Percentiles rank a stretch among this genome's conserved stretches.
phyloP scores from a whole-genome alignment of 345 rosid species.

The Gossypium raimondii region DNA sequence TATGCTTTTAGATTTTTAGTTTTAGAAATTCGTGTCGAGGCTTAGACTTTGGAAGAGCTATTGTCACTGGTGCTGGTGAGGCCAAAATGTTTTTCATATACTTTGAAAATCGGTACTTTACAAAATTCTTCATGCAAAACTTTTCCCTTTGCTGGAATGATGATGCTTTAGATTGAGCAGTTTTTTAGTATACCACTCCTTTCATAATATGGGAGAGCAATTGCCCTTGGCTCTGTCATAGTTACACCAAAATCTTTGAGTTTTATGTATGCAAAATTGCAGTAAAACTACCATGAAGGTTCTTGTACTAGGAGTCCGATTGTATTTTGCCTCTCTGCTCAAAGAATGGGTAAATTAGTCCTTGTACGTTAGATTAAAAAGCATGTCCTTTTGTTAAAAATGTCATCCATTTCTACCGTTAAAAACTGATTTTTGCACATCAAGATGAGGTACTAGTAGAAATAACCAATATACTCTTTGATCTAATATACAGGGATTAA shows the following conservation, averaged over 20 bases:
- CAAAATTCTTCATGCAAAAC: neutral
- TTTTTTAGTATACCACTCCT: neutral
- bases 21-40: too few relatives aligned
- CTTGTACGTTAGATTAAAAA: too few relatives aligned
- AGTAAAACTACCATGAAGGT: too few relatives aligned
- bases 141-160: neutral
- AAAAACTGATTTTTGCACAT: too few relatives aligned
- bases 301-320: too few relatives aligned
- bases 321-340: too few relatives aligned
- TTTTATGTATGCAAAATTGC: slow-evolving; percentile 1
- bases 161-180: neutral
- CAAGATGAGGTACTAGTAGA: too few relatives aligned
- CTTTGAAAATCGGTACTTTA: neutral
- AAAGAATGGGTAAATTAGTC: too few relatives aligned
- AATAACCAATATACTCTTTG: too few relatives aligned
- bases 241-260: neutral
- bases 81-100: neutral
- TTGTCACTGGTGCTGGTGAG: neutral
- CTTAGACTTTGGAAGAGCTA: neutral
- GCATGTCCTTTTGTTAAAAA: too few relatives aligned
- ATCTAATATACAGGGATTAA: too few relatives aligned
- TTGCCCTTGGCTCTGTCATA: neutral
- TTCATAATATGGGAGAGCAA: neutral
- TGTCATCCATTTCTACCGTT: too few relatives aligned
- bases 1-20: neutral